Evolutionary conservation across 2,329 filamentous ascomycete species (phyloP).

Genomic region (Apiospora rasikravindrae): DNA sequence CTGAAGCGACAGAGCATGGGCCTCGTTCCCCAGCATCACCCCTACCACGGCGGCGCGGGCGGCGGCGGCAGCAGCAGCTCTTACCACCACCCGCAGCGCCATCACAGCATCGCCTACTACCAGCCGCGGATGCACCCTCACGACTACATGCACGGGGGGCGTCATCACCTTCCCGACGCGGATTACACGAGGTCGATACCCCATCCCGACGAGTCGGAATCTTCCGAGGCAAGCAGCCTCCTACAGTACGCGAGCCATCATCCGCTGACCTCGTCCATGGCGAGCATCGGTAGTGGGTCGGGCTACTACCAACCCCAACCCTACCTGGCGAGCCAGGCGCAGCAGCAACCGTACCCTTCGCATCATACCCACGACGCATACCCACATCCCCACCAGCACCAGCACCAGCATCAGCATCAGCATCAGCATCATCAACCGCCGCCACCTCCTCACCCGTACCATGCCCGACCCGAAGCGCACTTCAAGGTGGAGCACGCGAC

Average conservation of each 20-base stretch:
- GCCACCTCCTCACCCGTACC: not conserved
- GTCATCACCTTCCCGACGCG: not conserved
- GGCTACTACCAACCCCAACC: not conserved
- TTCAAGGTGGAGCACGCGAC: conserved; percentile 19
- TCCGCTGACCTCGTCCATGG: not conserved
- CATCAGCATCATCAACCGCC: not conserved
- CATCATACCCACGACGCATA: not conserved
- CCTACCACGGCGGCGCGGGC: not conserved
- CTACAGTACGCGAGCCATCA: conserved; percentile 1
- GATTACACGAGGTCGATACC: not conserved
- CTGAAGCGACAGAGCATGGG: conserved; percentile 13
- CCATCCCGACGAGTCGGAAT: not conserved
- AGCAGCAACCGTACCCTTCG: not conserved
- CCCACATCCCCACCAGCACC: not conserved
- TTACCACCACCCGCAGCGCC: not conserved
- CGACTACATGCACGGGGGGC: not conserved
- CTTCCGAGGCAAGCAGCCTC: not conserved
- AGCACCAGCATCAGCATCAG: not conserved
- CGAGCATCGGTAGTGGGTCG: not conserved
- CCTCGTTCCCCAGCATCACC: not conserved
- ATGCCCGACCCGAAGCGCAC: not conserved
- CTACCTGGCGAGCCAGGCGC: conserved; percentile 8
- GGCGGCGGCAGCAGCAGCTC: not conserved
- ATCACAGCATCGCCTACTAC: not conserved
- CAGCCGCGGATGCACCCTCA: not conserved